A percentile compares a stretch with the other conserved stretches of the same genome.
phyloP scores from a whole-genome alignment of 1,139 yeast species.

The Kluyveromyces sp. region DNA sequence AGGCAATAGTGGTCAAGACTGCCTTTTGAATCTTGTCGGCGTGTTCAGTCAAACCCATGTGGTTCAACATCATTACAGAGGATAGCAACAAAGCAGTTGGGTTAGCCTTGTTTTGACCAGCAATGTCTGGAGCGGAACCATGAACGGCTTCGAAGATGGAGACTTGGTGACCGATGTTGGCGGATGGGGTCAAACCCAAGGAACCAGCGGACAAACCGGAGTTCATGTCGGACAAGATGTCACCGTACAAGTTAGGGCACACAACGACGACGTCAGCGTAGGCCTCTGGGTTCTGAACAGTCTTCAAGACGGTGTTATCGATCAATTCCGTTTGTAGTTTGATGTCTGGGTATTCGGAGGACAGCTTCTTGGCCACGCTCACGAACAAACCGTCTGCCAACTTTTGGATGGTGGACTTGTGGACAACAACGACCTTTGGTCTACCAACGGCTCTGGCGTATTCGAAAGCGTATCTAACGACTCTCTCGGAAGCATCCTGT shows the following conservation, averaged over 20 bases:
- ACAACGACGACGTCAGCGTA: conserved; percentile 88
- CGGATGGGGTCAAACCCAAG: conserved; percentile 96
- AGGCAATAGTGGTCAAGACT: conserved; percentile 86
- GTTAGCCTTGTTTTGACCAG: conserved; percentile 96
- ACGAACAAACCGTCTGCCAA: conserved; percentile 96
- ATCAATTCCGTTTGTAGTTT: conserved; percentile 77
- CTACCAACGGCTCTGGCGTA: conserved; percentile 86
- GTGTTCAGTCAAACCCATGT: conserved; percentile 77
- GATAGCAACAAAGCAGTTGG: conserved; percentile 96
- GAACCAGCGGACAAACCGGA: conserved; percentile 94
- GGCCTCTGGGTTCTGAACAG: conserved; percentile 82
- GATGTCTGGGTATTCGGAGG: conserved; percentile 87
- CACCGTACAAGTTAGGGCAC: conserved; percentile 99
- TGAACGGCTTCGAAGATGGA: conserved; percentile 98
- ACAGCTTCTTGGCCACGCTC: conserved; percentile 82
- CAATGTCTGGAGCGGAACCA: conserved; percentile 98
- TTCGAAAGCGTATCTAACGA: conserved; percentile 93
- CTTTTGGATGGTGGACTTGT: conserved; percentile 98
- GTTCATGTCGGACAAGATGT: conserved; percentile 92
- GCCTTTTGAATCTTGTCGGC: conserved; percentile 86
- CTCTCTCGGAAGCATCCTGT: conserved; percentile 92
- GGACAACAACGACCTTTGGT: conserved; percentile 89
- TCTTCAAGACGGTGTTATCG: conserved; percentile 89
- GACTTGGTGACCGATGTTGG: conserved; percentile 97
- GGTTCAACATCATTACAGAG: conserved; percentile 98